Base-by-base conservation (phyloP, 768 basidiomycete species). In the Calocera viscosa region DNA sequence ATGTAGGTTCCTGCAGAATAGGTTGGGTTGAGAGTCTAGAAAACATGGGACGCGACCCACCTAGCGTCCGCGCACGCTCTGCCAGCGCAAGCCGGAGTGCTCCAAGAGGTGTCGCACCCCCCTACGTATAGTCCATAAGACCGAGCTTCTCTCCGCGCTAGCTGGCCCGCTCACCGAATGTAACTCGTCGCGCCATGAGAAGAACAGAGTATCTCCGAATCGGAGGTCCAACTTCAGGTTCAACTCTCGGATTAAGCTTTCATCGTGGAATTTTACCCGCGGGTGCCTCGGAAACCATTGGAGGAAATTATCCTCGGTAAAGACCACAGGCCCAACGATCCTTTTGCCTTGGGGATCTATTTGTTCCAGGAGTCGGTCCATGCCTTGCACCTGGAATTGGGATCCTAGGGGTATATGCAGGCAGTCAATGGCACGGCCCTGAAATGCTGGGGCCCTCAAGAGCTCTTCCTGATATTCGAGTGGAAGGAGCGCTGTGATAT, bases 1-100 rank as follows among this genome's bases (percentile, higher is more conserved):
- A 74, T 75, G 67, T 86, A 80, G 63, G 84, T 81, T 64, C 86
- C 89, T 88, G 71, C 7, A 11, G 28, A 66, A 49, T 28, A 10
- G 24, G 26, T 60, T 22, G 30, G 19, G 2, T 16, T 28, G 14
- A 60, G 24, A 12, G 10, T 11, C 14, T 5, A 30, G 24, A 16
- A 5, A 19, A 32, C 30, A 7, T 2, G 53, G 30, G 10, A 19
- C 30, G 5, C 7, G 19, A 60, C 53, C 7, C 26, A 60, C 53
- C 30, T 3, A 28, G 24, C 26, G 2, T 7, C 22, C 30, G 14
- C 7, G 53, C 53, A 16, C 14, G 53, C 8, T 32, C 30, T 32
- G 53, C 53, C 19, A 60, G 26, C 10, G 53, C 53, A 12, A 60
- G 5, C 24, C 53, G 24, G 11, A 60, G 24, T 11, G 11, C 30